Base-by-base conservation (phyloP, 257 asterid species). In the Jacaranda mimosifolia region DNA sequence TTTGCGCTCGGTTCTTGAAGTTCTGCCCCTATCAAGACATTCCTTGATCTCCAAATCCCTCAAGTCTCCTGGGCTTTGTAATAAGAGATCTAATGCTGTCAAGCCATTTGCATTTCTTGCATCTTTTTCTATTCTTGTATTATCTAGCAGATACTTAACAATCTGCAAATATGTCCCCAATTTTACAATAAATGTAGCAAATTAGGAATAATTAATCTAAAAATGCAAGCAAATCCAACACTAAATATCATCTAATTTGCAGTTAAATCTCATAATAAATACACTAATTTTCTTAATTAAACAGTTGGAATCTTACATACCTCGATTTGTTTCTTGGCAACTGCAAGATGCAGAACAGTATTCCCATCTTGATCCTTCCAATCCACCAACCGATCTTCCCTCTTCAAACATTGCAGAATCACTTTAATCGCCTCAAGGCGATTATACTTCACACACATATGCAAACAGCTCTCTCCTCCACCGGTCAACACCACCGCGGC, bases 321-420 rank as follows among this genome's bases (percentile, higher is more conserved):
- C 86, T 83, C 80, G 67, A 83, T 59, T 53, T 79, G 86, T 59
- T 83, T 79, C 38, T 75, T 64, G 60, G 81, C 86, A 69, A 83
- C 83, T 3, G 86, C 81, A 19, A 75, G 73, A 52, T 83, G 87
- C 18, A 83, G 49, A 14, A 73, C 70, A 15, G 84, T 67, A 15
- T 77, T 80, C 3, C 87, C 87, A 49, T 68, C 35, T 26, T 35
- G 39, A 77, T 80, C 87, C 71, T 80, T 83, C 78, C 83, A 72
- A 63, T 72, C 67, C 57, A 80, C 72, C 38, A 80, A 68, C 49
- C 73, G 77, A 57, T 64, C 72, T 62, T 79, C 87, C 43, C 70
- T 62, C 76, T 56, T 68, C 26, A 59, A 21, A 36, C n/a, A 45
- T 36, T 72, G 70, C 73, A 80, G 15, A 17, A 80, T 12, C 67